Conservation (phyloP, 768 basidiomycete species). For the Naematelia encephala region DNA sequence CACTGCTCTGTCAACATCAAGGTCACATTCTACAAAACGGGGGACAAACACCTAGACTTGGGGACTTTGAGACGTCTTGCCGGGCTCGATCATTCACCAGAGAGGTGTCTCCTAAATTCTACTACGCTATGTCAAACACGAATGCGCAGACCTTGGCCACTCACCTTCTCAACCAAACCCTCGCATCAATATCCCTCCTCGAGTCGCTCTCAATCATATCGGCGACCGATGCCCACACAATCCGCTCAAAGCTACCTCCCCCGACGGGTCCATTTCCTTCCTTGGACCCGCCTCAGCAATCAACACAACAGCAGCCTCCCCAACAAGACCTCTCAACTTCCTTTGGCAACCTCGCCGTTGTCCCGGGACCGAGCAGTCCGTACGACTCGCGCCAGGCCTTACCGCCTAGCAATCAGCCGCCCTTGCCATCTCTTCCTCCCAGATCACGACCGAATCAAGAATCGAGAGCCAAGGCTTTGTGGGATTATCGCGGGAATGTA, state of each 20-base stretch:
- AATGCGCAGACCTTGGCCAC: slow-evolving; percentile 28
- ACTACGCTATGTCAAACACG: background rate
- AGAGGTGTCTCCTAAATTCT: too few relatives aligned
- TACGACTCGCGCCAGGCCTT: background rate
- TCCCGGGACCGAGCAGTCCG: background rate
- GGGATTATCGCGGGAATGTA: slow-evolving; percentile 43
- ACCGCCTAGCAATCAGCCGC: background rate
- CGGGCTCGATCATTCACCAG: too few relatives aligned
- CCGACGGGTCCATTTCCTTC: slow-evolving; percentile 42
- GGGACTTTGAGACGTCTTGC: too few relatives aligned
- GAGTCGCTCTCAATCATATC: slow-evolving; percentile 32
- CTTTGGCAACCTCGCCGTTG: slow-evolving; percentile 13
- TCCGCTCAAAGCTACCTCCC: slow-evolving; percentile 36
- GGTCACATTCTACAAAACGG: too few relatives aligned
- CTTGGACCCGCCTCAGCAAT: slow-evolving; percentile 9
- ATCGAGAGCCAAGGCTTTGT: slow-evolving; percentile 25
- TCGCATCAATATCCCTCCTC: slow-evolving; percentile 30
- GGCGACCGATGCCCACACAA: slow-evolving; percentile 31
- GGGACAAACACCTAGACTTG: too few relatives aligned
- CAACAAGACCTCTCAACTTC: slow-evolving; percentile 10
- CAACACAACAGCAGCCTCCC: slow-evolving; percentile 1
- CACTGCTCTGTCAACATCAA: background rate
- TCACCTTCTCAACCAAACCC: slow-evolving; percentile 39
- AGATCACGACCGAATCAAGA: background rate
- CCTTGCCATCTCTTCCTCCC: slow-evolving; percentile 4